Percentiles rank a stretch among this genome's conserved stretches.
phyloP scores from a whole-genome alignment of 1,139 yeast genomes.

The Zygosaccharomyces pseudobailii region DNA sequence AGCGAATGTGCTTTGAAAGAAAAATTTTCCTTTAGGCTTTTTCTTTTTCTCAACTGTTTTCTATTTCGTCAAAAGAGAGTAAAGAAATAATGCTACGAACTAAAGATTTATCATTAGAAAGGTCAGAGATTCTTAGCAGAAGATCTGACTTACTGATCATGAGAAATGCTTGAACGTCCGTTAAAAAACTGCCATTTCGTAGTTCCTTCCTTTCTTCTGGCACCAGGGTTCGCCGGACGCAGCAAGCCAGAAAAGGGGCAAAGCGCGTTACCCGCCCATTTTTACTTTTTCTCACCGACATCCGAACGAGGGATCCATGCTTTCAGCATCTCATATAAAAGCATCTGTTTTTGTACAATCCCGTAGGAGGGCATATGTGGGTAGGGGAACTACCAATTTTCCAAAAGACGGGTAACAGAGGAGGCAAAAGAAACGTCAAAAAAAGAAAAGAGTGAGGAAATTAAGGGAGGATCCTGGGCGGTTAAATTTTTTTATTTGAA shows the following conservation, averaged over 20 bases:
- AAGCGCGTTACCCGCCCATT: not conserved
- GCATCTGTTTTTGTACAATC: slow-evolving; percentile 13
- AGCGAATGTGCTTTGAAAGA: not conserved
- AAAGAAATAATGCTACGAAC: not conserved
- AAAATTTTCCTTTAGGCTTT: not conserved
- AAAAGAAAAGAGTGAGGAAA: not conserved
- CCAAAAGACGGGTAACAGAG: not conserved
- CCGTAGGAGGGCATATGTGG: slow-evolving; percentile 6
- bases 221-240: not conserved
- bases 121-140: not conserved
- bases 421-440: not conserved
- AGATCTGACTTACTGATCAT: not conserved
- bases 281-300: slow-evolving; percentile 1
- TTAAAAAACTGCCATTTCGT: not conserved
- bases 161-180: too few relatives aligned
- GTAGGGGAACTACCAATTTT: not conserved
- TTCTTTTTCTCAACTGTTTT: not conserved
- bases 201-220: not conserved
- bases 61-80: not conserved
- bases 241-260: not conserved
- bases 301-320: not conserved
- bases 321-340: slow-evolving; percentile 14
- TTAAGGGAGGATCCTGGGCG: slow-evolving; percentile 1
- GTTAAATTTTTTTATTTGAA: not conserved
- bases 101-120: not conserved